Evolutionary conservation across 768 basidiomycete species (phyloP), one percentile per base, ranked within the genome.

Genomic region (Russula ochroleuca): DNA sequence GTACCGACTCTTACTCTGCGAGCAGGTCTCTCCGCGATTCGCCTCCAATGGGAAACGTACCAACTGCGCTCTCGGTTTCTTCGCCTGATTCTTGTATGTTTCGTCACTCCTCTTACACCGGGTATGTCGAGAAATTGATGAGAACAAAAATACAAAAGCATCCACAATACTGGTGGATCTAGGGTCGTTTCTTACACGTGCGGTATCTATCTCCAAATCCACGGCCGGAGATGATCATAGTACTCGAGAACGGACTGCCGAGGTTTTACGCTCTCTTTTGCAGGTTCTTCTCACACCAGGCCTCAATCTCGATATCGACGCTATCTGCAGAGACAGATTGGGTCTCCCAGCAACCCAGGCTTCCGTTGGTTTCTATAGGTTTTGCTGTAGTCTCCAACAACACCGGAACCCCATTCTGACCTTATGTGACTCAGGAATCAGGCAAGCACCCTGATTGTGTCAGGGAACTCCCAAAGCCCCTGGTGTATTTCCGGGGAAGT

Each of bases 401-500:
- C 40, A 23, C 23, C n/a, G 17, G 45, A n/a, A 31, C 50, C 8
- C 47, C 63, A 28, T 37, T 21, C 53, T 50, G 57, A 41, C 25
- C 9, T 15, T 48, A 28, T 37, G 48, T 67, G 61, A 59, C 33
- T 35, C 55, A 85, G 84, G 40, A 67, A 66, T 40, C 74, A 73
- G 33, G 72, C 78, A 25, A 75, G 78, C 21, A 78, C 79, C 0
- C 55, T 85, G 41, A 83, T 82, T 67, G 70, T 72, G 0, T 72
- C 69, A 3, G 69, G 72, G 6, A 66, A 68, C 38, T 67, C 82
- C 6, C 73, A 70, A 31, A 80, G 81, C 41, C 72, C 76, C 0
- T 97, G 95, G 94, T 82, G 80, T n/a, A 74, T 92, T 21, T 94
- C 93, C 0, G 76, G 81, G 0, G 76, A 81, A 38, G 81, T 83